phyloP scores from a whole-genome alignment of 2,329 filamentous ascomycete genomes.

The Fusarium sp. region DNA sequence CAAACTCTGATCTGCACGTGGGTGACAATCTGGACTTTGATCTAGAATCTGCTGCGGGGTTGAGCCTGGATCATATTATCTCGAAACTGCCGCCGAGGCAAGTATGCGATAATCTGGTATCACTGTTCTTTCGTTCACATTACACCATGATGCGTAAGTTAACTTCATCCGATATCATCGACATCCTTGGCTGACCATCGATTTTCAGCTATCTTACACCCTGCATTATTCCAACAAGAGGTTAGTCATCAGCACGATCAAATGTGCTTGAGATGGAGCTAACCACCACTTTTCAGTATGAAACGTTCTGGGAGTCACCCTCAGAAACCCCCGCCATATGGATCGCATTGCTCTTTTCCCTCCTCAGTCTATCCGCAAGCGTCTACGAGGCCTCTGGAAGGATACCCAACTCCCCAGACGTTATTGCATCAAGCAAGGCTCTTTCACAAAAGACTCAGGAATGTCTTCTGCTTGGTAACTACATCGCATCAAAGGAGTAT shows the following conservation, averaged over 20 bases:
- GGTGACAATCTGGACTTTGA: neutral
- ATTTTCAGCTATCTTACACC: conserved; percentile 45
- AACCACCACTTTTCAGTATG: conserved; percentile 47
- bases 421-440: conserved; percentile 8
- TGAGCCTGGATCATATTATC: conserved; percentile 36
- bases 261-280: too few relatives aligned
- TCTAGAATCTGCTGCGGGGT: neutral
- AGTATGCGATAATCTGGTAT: conserved; percentile 50
- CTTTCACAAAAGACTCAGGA: conserved; percentile 52
- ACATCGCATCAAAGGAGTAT: conserved; percentile 56
- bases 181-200: too few relatives aligned
- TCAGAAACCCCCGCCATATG: conserved; percentile 53
- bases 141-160: conserved; percentile 46
- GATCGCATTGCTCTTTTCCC: conserved; percentile 61
- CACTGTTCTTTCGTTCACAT: conserved; percentile 48
- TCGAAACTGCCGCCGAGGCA: conserved; percentile 41
- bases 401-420: conserved; percentile 39
- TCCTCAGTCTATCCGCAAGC: conserved; percentile 55
- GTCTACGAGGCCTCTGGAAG: conserved; percentile 47
- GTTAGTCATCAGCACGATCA: neutral
- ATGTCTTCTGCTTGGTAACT: conserved; percentile 60
- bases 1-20: fast-evolving
- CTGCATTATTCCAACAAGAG: conserved; percentile 47
- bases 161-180: fast-evolving
- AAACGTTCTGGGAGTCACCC: conserved; percentile 56